Base-by-base conservation (phyloP, 148 eudicot species). In the Silene conica region DNA sequence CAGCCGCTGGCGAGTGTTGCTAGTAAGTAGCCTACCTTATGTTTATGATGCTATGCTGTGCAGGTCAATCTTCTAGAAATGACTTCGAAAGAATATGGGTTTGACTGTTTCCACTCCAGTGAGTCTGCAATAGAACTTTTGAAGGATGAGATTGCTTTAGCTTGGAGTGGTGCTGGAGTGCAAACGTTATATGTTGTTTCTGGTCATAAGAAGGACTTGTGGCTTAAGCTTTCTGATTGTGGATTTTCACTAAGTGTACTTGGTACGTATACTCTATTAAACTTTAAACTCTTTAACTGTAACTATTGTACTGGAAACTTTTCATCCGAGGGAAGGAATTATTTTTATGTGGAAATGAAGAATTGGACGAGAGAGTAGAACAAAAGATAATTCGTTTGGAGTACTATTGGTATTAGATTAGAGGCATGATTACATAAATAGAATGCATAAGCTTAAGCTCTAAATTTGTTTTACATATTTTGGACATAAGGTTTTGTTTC, bases 151-250 rank as follows among this genome's bases (percentile, higher is more conserved):
- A 82, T 86, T 80, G 68, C 67, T 14, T 55, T 25, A 25, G 78
- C 86, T 68, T 89, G 90, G 90, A 79, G 80, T 77, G 87, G 80
- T 63, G 77, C 57, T 76, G 82, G 77, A 57, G 80, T 84, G 80
- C 80, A 67, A 73, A 72, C 73, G 28, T 54, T 88, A 75, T 82
- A 69, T 77, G 88, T 91, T 15, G 69, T 84, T 79, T 83, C 90
- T 59, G 23, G 63, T 70, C 20, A 78, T 71, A 82, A 76, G 59
- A 73, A 80, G 76, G 83, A 82, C 56, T 43, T 77, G 41, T 78
- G 34, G 73, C 77, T 45, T 26, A 80, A 82, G 50, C 81, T 83
- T 48, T 72, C 73, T 21, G 79, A 78, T 73, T 69, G 31, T 67
- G 83, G 79, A 73, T 85, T 87, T 83, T 67, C 82, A 69, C 69